phyloP scores from a whole-genome alignment of 2,329 filamentous ascomycete species.

The Karstenula rhodostoma region DNA sequence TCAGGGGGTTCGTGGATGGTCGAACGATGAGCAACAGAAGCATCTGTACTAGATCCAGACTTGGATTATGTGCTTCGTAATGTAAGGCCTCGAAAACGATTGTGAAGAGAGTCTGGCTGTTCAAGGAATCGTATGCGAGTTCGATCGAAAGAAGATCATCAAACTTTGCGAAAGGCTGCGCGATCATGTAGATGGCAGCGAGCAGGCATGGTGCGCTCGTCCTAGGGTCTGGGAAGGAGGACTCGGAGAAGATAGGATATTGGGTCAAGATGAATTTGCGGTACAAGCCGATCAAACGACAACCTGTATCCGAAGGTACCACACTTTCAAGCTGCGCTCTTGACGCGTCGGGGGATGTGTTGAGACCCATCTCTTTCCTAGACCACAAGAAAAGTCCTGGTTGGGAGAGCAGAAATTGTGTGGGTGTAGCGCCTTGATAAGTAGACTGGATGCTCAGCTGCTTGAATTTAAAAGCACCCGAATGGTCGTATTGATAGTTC shows the following conservation, averaged over 20 bases:
- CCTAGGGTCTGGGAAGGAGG: no score
- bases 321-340: no score
- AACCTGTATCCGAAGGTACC: no score
- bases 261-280: no score
- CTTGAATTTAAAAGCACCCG: slow-evolving; percentile 19
- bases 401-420: slow-evolving; percentile 19
- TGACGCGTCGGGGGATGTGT: no score
- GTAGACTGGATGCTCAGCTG: slow-evolving; percentile 21
- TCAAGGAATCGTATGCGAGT: slow-evolving; percentile 18
- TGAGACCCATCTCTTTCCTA: background rate
- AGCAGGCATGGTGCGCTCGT: slow-evolving; percentile 14
- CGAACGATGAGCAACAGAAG: slow-evolving; percentile 16
- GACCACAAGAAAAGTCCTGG: slow-evolving; percentile 4
- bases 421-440: slow-evolving; percentile 13
- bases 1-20: slow-evolving; percentile 19
- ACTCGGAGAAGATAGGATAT: no score
- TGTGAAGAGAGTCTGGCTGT: slow-evolving; percentile 16
- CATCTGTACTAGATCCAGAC: slow-evolving; percentile 15
- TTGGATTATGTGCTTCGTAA: slow-evolving; percentile 19
- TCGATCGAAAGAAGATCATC: slow-evolving; percentile 23
- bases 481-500: slow-evolving; percentile 17
- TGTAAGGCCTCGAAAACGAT: slow-evolving; percentile 16
- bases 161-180: slow-evolving; percentile 20
- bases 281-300: no score
- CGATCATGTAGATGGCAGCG: slow-evolving; percentile 20